Base-by-base conservation (phyloP, 495 filamentous ascomycete genomes). In the Aspergillus incahuasiensis region DNA sequence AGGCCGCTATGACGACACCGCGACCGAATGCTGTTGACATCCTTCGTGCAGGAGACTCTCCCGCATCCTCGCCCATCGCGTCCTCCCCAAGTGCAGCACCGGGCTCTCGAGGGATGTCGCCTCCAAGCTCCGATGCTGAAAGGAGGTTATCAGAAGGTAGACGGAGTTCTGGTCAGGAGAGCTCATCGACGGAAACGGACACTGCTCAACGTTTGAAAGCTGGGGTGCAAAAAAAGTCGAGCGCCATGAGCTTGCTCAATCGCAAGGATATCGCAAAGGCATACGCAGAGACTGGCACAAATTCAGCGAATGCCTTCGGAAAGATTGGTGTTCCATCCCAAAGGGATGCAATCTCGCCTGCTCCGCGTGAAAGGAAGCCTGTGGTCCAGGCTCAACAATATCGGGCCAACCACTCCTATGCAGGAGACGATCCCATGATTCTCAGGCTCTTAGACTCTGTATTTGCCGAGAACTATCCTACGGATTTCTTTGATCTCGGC, bases 401-500 rank as follows among this genome's bases (percentile, higher is more conserved):
- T 67, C 65, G 70, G 52, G 73, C 76, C 15, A 74, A 69, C 34
- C 90, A 95, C 63, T 86, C 86, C 0, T 97, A 97, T 63, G 71
- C 75, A n/a, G 94, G 92, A 3, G 87, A 91, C 65, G 91, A 99
- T 62, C 95, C 92, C 6, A 87, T 80, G 48, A 85, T 97, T 15
- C 73, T 97, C 44, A 87, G 82, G 61, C 84, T 97, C 68, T 77
- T 99, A 3, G 89, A 97, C 64, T 82, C 85, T 30, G 87, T 97
- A 62, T 96, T 91, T 63, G 78, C 92, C 4, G 91, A 96, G 53
- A 95, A 92, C 59, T 95, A 90, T 65, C 91, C 94, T 0, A 85
- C 82, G 24, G 92, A 95, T 61, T 57, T 80, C 20, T 74, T 78
- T 51, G 79, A 82, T 48, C 76, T 91, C 20, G 92, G 95, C 0